A percentile compares a stretch with the other conserved stretches of the same genome.
phyloP scores from a whole-genome alignment of 495 filamentous ascomycete species.

The Annulohypoxylon moriforme region DNA sequence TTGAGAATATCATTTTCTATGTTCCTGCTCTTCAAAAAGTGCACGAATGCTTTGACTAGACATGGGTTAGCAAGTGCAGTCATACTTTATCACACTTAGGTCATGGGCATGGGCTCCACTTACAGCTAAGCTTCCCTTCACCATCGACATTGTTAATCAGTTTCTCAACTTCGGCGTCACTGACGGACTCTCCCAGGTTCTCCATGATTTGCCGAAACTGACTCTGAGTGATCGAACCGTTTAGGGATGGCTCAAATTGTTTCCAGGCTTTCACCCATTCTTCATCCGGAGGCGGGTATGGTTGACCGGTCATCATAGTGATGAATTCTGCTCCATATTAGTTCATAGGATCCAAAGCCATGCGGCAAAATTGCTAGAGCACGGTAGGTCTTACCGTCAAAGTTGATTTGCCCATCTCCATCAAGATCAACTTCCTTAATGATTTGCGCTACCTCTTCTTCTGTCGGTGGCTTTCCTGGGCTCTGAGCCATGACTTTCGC shows the following conservation, averaged over 20 bases:
- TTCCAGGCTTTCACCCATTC: constrained; percentile 46
- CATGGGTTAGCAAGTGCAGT: constrained; percentile 6
- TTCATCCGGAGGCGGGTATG: constrained; percentile 39
- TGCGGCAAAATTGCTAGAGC: too few species aligned
- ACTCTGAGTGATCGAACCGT: constrained; percentile 45
- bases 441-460: constrained; percentile 50
- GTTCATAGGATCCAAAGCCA: constrained; percentile 1
- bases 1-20: constrained; percentile 45
- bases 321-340: constrained; percentile 48
- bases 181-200: constrained; percentile 43
- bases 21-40: constrained; percentile 46
- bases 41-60: constrained; percentile 46
- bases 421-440: constrained; percentile 52
- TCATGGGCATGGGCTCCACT: constrained; percentile 15
- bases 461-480: constrained; percentile 45
- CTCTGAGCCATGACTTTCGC: constrained; percentile 52
- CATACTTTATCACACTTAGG: background rate
- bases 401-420: constrained; percentile 53
- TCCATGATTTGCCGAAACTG: constrained; percentile 49
- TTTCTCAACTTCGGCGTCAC: constrained; percentile 46
- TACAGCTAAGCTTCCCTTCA: constrained; percentile 49
- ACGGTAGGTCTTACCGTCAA: constrained; percentile 46
- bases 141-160: constrained; percentile 49
- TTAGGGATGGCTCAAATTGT: constrained; percentile 43
- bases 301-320: constrained; percentile 53